Conservation (phyloP, 2,329 filamentous ascomycete genomes). For the Alternaria viburni region DNA sequence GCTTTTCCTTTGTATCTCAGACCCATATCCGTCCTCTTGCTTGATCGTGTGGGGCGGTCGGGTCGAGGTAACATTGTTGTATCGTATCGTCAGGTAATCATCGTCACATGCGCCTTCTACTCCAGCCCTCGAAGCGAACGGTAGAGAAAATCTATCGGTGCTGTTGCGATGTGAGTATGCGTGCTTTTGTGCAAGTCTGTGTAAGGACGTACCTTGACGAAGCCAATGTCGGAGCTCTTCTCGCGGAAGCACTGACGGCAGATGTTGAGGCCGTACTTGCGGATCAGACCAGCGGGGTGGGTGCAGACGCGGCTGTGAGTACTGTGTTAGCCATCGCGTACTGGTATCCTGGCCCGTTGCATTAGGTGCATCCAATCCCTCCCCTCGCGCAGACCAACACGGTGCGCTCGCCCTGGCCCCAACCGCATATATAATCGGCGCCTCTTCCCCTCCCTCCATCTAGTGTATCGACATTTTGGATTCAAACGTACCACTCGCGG, state of each 20-base stretch:
- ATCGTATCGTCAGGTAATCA: slow-evolving; percentile 38
- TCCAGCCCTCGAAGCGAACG: slow-evolving; percentile 25
- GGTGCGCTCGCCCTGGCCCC: slow-evolving; percentile 24
- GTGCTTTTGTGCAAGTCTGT: no score
- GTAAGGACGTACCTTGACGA: slow-evolving; percentile 70
- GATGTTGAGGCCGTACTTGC: slow-evolving; percentile 97
- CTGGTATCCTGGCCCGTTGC: background rate
- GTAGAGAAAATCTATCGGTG: slow-evolving; percentile 42
- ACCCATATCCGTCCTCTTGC: background rate
- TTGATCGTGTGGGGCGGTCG: slow-evolving; percentile 10
- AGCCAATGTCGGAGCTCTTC: slow-evolving; percentile 71
- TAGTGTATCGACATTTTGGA: background rate
- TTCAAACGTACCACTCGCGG: slow-evolving; percentile 79
- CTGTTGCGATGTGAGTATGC: slow-evolving; percentile 31
- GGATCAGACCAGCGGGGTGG: slow-evolving; percentile 98
- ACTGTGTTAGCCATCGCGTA: slow-evolving; percentile 34
- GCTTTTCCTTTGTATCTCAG: background rate
- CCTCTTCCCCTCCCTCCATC: background rate
- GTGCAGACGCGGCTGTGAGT: slow-evolving; percentile 77
- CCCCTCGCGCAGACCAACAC: slow-evolving; percentile 9
- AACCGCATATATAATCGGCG: background rate
- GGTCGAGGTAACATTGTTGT: slow-evolving; percentile 16
- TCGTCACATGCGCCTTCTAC: slow-evolving; percentile 39
- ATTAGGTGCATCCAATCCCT: slow-evolving; percentile 2
- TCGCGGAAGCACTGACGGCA: slow-evolving; percentile 75